Percentiles rank a stretch among this genome's conserved stretches.
phyloP scores from a whole-genome alignment of 768 basidiomycete genomes.

The Dictyophora rubrovolvata region DNA sequence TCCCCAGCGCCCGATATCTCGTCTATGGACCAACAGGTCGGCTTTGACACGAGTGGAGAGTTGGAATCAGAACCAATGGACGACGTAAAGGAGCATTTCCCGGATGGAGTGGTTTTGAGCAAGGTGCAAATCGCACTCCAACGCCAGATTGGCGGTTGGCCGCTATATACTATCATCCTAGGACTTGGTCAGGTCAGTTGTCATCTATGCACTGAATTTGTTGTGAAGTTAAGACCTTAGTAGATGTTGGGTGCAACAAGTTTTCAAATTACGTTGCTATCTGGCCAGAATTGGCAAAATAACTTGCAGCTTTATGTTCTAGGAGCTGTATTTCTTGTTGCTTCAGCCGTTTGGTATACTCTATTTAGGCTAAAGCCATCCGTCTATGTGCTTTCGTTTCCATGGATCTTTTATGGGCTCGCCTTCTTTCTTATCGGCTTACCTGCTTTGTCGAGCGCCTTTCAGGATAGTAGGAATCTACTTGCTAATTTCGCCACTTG shows the following conservation, averaged over 20 bases:
- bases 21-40: not conserved
- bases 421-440: slow-evolving; percentile 89
- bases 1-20: slow-evolving; percentile 7
- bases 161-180: slow-evolving; percentile 83
- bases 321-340: slow-evolving; percentile 77
- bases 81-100: slow-evolving; percentile 17
- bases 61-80: slow-evolving; percentile 8
- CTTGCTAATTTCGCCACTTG: slow-evolving; percentile 76
- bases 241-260: slow-evolving; percentile 85
- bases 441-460: slow-evolving; percentile 56
- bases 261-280: slow-evolving; percentile 88
- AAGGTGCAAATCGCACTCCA: slow-evolving; percentile 77
- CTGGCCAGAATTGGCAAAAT: slow-evolving; percentile 76
- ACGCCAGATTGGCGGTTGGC: slow-evolving; percentile 76
- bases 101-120: slow-evolving; percentile 71
- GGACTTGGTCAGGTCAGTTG: slow-evolving; percentile 63
- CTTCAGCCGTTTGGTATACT: slow-evolving; percentile 82
- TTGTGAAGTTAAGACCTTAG: slow-evolving; percentile 10
- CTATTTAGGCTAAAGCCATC: slow-evolving; percentile 85
- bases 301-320: slow-evolving; percentile 81
- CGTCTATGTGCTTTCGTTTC: slow-evolving; percentile 72
- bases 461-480: slow-evolving; percentile 52
- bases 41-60: not conserved
- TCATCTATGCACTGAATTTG: slow-evolving; percentile 7
- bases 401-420: slow-evolving; percentile 86